Percentiles rank a stretch among this genome's conserved stretches.
Conservation (phyloP, 2,329 filamentous ascomycete species). For the Periconia sp. region DNA sequence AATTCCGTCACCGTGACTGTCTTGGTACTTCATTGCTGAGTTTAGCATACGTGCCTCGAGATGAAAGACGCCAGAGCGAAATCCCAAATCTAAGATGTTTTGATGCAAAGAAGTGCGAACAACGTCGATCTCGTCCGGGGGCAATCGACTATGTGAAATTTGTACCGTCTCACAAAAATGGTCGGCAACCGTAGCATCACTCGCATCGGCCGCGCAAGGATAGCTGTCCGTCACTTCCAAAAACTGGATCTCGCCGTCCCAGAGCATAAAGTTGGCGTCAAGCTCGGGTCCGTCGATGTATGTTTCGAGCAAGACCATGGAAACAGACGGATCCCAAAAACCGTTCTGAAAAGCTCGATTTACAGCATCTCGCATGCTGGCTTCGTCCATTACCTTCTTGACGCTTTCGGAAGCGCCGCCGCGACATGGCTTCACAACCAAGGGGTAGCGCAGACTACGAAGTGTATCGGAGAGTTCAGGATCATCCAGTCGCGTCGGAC, state of each 20-base stretch:
- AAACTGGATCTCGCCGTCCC: slow-evolving; percentile 8
- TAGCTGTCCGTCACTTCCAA: slow-evolving; percentile 9
- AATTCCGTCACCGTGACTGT: no score
- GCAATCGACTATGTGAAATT: slow-evolving; percentile 8
- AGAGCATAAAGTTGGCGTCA: slow-evolving; percentile 9
- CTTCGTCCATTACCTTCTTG: slow-evolving; percentile 25
- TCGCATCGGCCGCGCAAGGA: slow-evolving; percentile 1
- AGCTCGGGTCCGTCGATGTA: slow-evolving; percentile 11
- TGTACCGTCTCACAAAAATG: slow-evolving; percentile 13
- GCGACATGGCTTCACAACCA: slow-evolving; percentile 43
- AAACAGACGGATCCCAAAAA: slow-evolving; percentile 15
- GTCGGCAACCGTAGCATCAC: background rate
- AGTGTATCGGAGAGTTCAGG: slow-evolving; percentile 4
- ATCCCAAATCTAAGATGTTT: slow-evolving; percentile 7
- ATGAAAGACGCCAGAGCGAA: slow-evolving; percentile 16
- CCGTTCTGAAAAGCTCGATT: no score
- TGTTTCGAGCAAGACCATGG: slow-evolving; percentile 6
- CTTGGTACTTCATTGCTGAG: no score
- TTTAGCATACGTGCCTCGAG: slow-evolving; percentile 15
- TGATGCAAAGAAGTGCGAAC: slow-evolving; percentile 3
- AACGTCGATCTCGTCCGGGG: slow-evolving; percentile 4
- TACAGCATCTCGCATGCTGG: no score
- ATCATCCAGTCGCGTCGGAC: no score
- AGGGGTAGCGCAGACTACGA: slow-evolving; percentile 5
- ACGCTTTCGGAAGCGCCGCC: slow-evolving; percentile 41